Evolutionary conservation across 2,329 filamentous ascomycete genomes (phyloP).

Genomic region (Arthrobotrys entomopaga): DNA sequence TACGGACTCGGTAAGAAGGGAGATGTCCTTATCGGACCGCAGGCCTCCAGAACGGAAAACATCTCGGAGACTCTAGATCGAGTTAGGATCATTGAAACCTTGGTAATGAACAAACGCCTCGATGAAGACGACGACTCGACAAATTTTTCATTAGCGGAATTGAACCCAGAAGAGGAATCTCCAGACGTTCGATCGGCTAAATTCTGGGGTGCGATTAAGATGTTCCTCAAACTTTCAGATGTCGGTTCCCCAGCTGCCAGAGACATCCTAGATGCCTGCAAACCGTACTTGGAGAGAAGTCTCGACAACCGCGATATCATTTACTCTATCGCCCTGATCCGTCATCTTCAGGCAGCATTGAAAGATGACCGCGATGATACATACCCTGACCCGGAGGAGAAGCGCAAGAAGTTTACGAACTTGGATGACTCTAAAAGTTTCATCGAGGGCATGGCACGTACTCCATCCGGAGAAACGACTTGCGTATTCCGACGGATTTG

Average conservation of each 20-base stretch:
- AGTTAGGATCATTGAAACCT: conserved; percentile 77
- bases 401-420: conserved; percentile 15
- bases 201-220: conserved; percentile 50
- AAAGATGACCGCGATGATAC: conserved; percentile 37
- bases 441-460: conserved; percentile 42
- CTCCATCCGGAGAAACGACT: conserved; percentile 35
- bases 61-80: conserved; percentile 74
- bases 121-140: conserved; percentile 69
- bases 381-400: conserved; percentile 42
- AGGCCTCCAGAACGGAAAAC: conserved; percentile 65
- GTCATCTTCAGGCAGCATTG: conserved; percentile 45
- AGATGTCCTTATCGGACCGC: conserved; percentile 60
- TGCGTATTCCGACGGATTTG: conserved; percentile 52
- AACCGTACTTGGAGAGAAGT: conserved; percentile 32
- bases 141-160: conserved; percentile 32
- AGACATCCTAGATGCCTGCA: conserved; percentile 44
- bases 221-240: conserved; percentile 48
- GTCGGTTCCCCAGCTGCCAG: conserved; percentile 39
- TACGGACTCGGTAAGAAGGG: conserved; percentile 65
- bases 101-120: conserved; percentile 78
- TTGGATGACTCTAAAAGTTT: conserved; percentile 38
- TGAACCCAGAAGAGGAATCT: conserved; percentile 42
- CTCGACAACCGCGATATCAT: conserved; percentile 51
- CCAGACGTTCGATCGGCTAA: conserved; percentile 37
- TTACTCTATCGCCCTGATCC: conserved; percentile 40